Base-by-base conservation (phyloP, 1,284 basidiomycete species). In the Malassezia slooffiae region DNA sequence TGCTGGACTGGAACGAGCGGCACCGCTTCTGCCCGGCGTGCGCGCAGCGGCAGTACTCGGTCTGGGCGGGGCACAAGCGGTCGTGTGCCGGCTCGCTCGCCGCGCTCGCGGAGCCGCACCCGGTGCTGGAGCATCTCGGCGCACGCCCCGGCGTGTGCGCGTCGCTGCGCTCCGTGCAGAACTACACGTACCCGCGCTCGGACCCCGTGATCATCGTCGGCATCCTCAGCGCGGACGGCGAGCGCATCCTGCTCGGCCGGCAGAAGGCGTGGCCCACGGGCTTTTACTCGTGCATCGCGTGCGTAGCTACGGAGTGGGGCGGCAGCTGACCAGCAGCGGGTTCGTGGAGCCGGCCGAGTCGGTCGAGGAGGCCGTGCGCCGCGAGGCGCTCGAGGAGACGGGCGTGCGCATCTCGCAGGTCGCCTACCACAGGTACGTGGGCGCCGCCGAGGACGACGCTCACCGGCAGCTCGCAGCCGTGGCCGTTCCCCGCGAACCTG, bases 21-120 rank as follows among this genome's bases (percentile, higher is more conserved):
- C 48, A 56, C 30, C 58, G 85, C 81, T 93, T 84, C 72, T 97
- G 91, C 66, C 77, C 89, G 1, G 81, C 78, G 0, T 96, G 91
- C 69, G 86, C 88, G 1, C 78, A 81, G 0, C 76, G 76, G 3
- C 80, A 82, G 1, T 86, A 89, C 66, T 84, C 85, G 1, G 75
- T 87, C 52, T 96, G 90, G 89, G 87, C 80, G 4, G 91, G 91
- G 0, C 96, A 89, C 87, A 97, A 97, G 72, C 73, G 89, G 4
- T 76, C 77, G 6, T 97, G 91, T 34, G 33, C 43, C n/a, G 57
- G 54, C 0, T 41, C 50, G 1, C 42, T 63, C 22, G 24, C 16
- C n/a, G 67, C 73, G 16, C 26, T 50, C 1, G 15, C 43, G 2
- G 9, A 22, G 3, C 32, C 16, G 5, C 9, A 32, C 5, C 21